Evolutionary conservation across 139 green algal species (phyloP).

Genomic region (Pseudopediastrum boryanum): DNA sequence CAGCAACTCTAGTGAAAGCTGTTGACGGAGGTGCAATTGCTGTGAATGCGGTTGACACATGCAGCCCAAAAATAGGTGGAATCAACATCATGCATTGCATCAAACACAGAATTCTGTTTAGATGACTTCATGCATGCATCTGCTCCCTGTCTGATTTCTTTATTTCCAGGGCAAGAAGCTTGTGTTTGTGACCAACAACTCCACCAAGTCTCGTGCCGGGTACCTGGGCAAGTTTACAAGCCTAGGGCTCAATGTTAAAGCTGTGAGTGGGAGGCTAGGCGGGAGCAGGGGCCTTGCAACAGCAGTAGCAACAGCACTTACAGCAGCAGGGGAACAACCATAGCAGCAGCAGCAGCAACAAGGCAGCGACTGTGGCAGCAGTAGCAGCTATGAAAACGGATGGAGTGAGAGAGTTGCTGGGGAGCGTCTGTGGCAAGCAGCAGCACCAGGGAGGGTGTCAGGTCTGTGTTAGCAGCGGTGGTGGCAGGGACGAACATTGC

Average conservation of each 20-base stretch:
- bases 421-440: no score
- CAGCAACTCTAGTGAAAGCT: no score
- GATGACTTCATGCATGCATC: background rate
- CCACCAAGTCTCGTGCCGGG: conserved; percentile 94
- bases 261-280: conserved; percentile 48
- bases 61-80: background rate
- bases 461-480: no score
- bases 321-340: background rate
- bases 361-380: background rate
- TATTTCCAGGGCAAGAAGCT: conserved; percentile 95
- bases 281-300: conserved; percentile 2
- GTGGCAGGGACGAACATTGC: no score
- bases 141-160: no score
- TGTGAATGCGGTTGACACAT: no score
- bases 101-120: no score
- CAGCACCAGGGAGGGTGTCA: no score
- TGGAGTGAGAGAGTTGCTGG: background rate
- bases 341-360: conserved; percentile 1
- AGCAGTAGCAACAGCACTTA: background rate
- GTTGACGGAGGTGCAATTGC: no score
- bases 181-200: conserved; percentile 99
- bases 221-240: conserved; percentile 97
- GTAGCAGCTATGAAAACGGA: background rate
- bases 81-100: background rate
- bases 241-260: conserved; percentile 88